Evolutionary conservation across 768 basidiomycete genomes (phyloP), one percentile per base, ranked within the genome.

Genomic region (Agaricus sinodeliciosus): DNA sequence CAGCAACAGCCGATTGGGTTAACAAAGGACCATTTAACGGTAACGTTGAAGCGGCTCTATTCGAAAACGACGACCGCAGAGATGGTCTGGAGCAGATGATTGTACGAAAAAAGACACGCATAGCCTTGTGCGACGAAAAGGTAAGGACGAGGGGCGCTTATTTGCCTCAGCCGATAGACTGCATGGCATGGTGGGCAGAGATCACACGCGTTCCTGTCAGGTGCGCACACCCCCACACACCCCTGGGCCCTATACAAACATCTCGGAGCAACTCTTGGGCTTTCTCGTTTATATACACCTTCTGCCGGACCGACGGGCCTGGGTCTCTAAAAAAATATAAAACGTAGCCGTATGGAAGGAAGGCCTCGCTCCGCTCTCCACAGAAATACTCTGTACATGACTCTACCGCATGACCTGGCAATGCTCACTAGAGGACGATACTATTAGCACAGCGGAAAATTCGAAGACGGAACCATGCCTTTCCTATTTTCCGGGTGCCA

Each of bases 1-100:
- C 87, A 59, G 78, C 65, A 25, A 85, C 83, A 9, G 67, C 72
- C 6, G 84, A 86, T 25, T 69, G 69, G 0, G 75, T 70, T 35
- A 82, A 13, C 6, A 26, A 39, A 11, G 44, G 15, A 13, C 13
- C 28, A 12, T 18, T 43, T 18, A 25, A 15, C 16, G 27, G 26
- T 45, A 8, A 3, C n/a, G 12, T 27, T 28, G 26, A 11, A 22
- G 15, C 5, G 36, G 45, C 3, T 2, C 16, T 34, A 27, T 44
- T 46, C 19, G 39, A 42, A 27, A 48, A 26, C 3, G 46, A 8
- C 8, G 46, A 8, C 8, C 44, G 58, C n/a, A 8, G 47, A 12
- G 13, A n/a, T 28, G 22, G 15, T 13, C 11, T 43, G 19, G 49
- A 13, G 18, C 51, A 42, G n/a, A 57, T 49, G 52, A 54, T 49